Base-by-base conservation (phyloP, 345 rosid genomes). In the Populus nigra region DNA sequence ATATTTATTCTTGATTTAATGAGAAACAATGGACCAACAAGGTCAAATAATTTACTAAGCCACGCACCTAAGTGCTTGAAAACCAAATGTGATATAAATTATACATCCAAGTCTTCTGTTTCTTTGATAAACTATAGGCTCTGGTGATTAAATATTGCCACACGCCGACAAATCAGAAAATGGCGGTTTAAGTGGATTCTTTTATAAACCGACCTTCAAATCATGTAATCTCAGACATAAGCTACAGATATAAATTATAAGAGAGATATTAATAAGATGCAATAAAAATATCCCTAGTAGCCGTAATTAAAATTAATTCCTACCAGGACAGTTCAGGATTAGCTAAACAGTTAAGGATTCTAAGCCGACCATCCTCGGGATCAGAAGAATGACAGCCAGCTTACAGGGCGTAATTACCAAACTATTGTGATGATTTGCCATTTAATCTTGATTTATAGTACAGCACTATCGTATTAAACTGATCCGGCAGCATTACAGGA, bases 311-410 rank as follows among this genome's bases (percentile, higher is more conserved):
- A 49, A 63, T 63, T 31, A 35, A 47, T 79, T 50, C 1, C 47
- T 27, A 45, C 55, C 3, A 53, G 57, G 82, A 76, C 84, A 80
- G 78, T 85, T 72, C 83, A 78, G 65, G 81, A 82, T 73, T 86
- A 73, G 81, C 76, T 75, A 73, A 72, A 75, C 77, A 78, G 78
- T 81, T 53, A 74, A 50, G 77, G 85, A 85, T 85, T 83, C 77
- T 71, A 62, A 49, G 80, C 91, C 84, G 85, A 85, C 90, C 76
- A 77, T 75, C 86, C 77, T 89, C 18, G 89, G 90, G 86, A 86
- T 84, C 16, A 41, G 85, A 78, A 74, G 85, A 84, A 72, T 83
- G 91, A 89, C 94, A 88, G 88, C 88, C 80, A 53, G 78, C 83
- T 20, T 79, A 70, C 88, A 90, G 86, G 73, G 73, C 67, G 49